These are phyloP conservation scores for Fraxinus baroniana DNA, from an alignment of 305 asterid species.

Conservation along the genomic window DNA sequence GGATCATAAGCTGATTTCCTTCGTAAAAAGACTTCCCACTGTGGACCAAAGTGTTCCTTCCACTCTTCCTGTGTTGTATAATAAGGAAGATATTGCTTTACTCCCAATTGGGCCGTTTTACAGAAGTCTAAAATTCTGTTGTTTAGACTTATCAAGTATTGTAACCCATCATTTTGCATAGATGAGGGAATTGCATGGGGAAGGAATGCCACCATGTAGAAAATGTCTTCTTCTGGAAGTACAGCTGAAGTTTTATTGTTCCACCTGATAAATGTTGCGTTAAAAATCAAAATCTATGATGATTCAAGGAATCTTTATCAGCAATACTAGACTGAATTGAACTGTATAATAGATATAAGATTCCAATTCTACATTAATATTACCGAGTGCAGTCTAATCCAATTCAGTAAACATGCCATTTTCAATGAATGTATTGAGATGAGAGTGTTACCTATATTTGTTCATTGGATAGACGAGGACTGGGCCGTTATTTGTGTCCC, in stretches of 20 bases:
- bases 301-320: background rate
- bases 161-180: conserved; percentile 46
- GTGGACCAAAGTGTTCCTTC: conserved; percentile 71
- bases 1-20: conserved; percentile 84
- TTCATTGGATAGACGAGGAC: conserved; percentile 77
- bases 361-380: background rate
- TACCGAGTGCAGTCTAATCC: background rate
- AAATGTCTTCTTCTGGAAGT: conserved; percentile 71
- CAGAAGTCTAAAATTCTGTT: conserved; percentile 60
- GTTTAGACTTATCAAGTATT: conserved; percentile 46
- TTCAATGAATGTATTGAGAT: background rate
- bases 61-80: conserved; percentile 69
- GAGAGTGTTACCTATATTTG: conserved; percentile 63
- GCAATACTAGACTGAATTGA: background rate
- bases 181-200: conserved; percentile 59
- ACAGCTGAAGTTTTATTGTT: conserved; percentile 81
- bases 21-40: conserved; percentile 67
- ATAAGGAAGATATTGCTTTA: conserved; percentile 74
- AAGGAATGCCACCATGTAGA: conserved; percentile 83
- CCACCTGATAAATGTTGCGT: conserved; percentile 51
- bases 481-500: conserved; percentile 71
- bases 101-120: conserved; percentile 55
- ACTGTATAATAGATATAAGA: no score
- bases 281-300: background rate
- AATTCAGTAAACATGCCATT: background rate